Conservation (phyloP, 352 stramenopile species). For the Blastocystis sp. region DNA sequence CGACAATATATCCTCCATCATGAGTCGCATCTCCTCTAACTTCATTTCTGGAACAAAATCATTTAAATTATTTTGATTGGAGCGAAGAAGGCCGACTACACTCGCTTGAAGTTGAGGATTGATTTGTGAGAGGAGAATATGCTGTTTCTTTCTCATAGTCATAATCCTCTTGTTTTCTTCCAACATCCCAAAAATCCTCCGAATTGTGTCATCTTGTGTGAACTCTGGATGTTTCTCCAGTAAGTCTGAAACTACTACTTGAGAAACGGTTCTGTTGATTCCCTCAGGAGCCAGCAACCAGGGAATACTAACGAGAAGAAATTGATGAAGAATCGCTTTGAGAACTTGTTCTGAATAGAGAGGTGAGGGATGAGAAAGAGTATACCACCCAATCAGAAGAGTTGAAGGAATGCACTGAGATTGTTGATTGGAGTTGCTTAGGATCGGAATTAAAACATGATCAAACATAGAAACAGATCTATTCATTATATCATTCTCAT, state of each 20-base stretch:
- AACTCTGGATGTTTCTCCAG: neutral
- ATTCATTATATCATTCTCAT: neutral
- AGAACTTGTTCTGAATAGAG: neutral
- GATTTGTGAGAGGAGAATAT: neutral
- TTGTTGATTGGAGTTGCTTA: neutral
- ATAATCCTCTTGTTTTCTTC: neutral
- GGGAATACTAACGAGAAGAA: neutral
- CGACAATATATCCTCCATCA: neutral
- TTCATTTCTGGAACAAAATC: constrained; percentile 7
- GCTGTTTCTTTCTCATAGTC: constrained; percentile 18
- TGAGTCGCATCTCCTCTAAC: neutral
- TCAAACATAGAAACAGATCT: neutral
- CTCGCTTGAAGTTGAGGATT: neutral
- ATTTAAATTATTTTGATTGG: constrained; percentile 2
- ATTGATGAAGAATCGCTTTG: neutral
- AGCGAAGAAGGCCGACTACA: neutral
- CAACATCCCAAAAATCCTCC: neutral
- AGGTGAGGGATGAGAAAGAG: neutral
- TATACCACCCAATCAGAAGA: neutral
- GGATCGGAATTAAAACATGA: neutral
- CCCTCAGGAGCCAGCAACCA: constrained; percentile 17
- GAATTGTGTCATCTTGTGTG: neutral
- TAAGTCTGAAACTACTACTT: neutral
- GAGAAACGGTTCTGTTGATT: neutral
- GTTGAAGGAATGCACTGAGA: neutral